A percentile compares a stretch with the other conserved stretches of the same genome.
These are phyloP conservation scores for Rheum nobile DNA, from an alignment of 148 eudicot species.

Conservation along the genomic window DNA sequence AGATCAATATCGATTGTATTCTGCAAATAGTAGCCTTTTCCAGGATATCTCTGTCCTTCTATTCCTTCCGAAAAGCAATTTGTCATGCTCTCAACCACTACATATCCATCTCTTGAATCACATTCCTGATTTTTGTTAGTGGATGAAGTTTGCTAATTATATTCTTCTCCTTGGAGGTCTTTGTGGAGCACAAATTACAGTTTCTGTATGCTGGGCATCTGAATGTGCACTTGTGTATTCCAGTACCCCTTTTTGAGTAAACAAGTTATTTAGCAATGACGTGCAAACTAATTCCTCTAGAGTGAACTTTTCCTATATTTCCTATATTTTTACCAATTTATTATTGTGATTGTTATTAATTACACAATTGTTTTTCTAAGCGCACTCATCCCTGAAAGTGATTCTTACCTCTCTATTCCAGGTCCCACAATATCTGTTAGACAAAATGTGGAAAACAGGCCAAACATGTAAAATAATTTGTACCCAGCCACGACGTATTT, in stretches of 20 bases:
- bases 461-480: constrained; percentile 81
- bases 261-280: background rate
- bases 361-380: background rate
- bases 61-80: background rate
- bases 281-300: background rate
- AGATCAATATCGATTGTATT: background rate
- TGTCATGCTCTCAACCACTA: background rate
- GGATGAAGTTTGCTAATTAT: background rate
- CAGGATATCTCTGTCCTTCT: background rate
- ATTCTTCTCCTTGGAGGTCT: background rate
- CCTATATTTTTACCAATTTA: background rate
- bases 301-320: background rate
- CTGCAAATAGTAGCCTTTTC: background rate
- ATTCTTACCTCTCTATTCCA: constrained; percentile 10
- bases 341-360: background rate
- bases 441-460: constrained; percentile 69
- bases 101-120: background rate
- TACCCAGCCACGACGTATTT: constrained; percentile 90
- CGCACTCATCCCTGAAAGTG: background rate
- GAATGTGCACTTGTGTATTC: background rate
- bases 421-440: constrained; percentile 92
- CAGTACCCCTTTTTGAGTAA: background rate
- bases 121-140: background rate
- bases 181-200: background rate
- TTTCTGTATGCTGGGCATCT: background rate